These are phyloP conservation scores for Hypomontagnella submonticulosa DNA, from an alignment of 495 filamentous ascomycete genomes.

Conservation along the genomic window DNA sequence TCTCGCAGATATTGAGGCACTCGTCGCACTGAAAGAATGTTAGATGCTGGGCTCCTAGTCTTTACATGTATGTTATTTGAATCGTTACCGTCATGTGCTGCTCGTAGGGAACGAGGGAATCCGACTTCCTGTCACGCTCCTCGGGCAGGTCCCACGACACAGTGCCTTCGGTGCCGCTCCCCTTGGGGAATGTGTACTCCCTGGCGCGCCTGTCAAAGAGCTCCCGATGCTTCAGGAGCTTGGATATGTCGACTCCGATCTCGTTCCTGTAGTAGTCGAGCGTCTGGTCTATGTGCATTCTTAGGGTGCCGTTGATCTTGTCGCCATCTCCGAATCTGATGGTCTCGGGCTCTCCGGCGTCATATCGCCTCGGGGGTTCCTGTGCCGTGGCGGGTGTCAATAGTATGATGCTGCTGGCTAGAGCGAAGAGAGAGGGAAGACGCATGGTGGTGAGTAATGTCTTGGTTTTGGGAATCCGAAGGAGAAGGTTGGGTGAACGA, in stretches of 20 bases:
- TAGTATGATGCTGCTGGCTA: conserved; percentile 2
- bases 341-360: conserved; percentile 27
- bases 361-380: background rate
- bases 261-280: conserved; percentile 6
- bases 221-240: conserved; percentile 14
- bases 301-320: conserved; percentile 24
- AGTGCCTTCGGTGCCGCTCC: conserved; percentile 23
- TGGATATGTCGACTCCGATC: conserved; percentile 21
- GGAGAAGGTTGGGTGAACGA: background rate
- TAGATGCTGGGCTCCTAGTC: too few relatives aligned
- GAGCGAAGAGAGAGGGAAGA: conserved; percentile 8
- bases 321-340: conserved; percentile 46
- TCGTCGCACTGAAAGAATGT: background rate
- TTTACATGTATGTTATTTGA: too few relatives aligned
- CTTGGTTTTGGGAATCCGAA: too few relatives aligned
- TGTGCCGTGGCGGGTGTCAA: conserved; percentile 40
- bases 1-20: background rate
- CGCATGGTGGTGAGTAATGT: conserved; percentile 3
- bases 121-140: too few relatives aligned
- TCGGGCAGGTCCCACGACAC: conserved; percentile 4
- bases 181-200: conserved; percentile 13
- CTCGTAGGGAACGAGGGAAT: too few relatives aligned
- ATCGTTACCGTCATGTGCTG: too few relatives aligned
- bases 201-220: background rate
- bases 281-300: conserved; percentile 1